A percentile compares a stretch with the other conserved stretches of the same genome.
These are phyloP conservation scores for Polyporus arcularius DNA, from an alignment of 768 basidiomycete genomes.

Conservation along the genomic window DNA sequence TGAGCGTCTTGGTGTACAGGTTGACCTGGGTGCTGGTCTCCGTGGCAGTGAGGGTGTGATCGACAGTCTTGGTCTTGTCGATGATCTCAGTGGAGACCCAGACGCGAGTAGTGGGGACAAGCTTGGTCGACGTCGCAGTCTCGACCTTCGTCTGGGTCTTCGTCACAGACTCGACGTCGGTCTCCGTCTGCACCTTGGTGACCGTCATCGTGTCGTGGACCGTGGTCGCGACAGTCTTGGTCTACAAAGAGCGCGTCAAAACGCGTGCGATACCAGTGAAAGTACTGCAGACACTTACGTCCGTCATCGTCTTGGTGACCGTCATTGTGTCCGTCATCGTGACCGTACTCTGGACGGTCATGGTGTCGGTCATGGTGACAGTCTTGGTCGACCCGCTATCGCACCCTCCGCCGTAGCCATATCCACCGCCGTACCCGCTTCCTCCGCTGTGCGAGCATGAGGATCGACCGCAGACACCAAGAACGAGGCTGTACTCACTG, in stretches of 20 bases:
- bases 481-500: slow-evolving; percentile 24
- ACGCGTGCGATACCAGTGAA: too few species aligned
- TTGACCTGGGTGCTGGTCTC: slow-evolving; percentile 59
- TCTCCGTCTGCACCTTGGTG: slow-evolving; percentile 36
- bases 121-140: slow-evolving; percentile 39
- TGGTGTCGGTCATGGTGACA: slow-evolving; percentile 25
- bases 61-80: slow-evolving; percentile 51
- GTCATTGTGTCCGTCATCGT: slow-evolving; percentile 21
- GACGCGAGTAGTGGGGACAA: slow-evolving; percentile 63
- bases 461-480: neutral
- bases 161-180: slow-evolving; percentile 41
- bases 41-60: slow-evolving; percentile 64
- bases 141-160: slow-evolving; percentile 27
- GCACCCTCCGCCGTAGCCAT: slow-evolving; percentile 22
- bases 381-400: slow-evolving; percentile 29
- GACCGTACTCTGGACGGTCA: slow-evolving; percentile 21
- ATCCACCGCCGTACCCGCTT: neutral
- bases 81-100: slow-evolving; percentile 69
- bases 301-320: slow-evolving; percentile 14
- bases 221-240: slow-evolving; percentile 41
- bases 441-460: slow-evolving; percentile 13
- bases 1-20: slow-evolving; percentile 49
- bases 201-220: slow-evolving; percentile 43
- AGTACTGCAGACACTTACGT: slow-evolving; percentile 14
- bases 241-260: slow-evolving; percentile 21